Conservation (phyloP, 257 asterid species). For the Oldenlandia corymbosa region DNA sequence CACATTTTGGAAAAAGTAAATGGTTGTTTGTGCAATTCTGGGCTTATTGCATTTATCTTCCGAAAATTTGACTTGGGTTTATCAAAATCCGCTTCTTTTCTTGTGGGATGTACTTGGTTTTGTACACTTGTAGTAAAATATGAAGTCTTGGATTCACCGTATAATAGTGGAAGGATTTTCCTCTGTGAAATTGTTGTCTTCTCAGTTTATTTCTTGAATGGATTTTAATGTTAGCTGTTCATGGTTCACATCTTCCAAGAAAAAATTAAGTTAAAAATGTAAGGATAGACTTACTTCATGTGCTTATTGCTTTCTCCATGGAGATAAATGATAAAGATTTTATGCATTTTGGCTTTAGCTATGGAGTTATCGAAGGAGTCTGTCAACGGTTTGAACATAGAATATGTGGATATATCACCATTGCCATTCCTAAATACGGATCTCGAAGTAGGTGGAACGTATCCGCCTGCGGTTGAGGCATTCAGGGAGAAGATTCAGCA, state of each 20-base stretch:
- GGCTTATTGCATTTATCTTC: not conserved
- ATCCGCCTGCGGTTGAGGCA: conserved; percentile 68
- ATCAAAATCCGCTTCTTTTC: not conserved
- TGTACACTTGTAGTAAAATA: not conserved
- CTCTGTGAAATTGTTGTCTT: too few relatives aligned
- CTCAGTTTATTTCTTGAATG: not conserved
- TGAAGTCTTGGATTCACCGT: not conserved
- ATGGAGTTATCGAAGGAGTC: conserved; percentile 51
- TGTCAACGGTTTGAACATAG: conserved; percentile 58
- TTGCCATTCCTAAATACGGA: conserved; percentile 74
- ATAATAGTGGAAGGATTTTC: not conserved
- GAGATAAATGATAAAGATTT: not conserved
- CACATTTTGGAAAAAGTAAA: too few relatives aligned
- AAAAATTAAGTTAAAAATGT: not conserved
- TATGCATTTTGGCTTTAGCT: conserved; percentile 30
- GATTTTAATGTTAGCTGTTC: not conserved
- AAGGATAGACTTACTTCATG: not conserved
- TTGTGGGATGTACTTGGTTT: not conserved
- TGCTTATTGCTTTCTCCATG: not conserved
- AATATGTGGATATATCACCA: conserved; percentile 62
- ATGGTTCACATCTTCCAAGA: not conserved
- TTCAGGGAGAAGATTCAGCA: conserved; percentile 70
- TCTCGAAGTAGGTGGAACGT: conserved; percentile 68
- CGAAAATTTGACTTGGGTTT: not conserved
- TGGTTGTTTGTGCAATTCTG: too few relatives aligned